Base-by-base conservation (phyloP, 495 filamentous ascomycete species). In the Podospora sp. region DNA sequence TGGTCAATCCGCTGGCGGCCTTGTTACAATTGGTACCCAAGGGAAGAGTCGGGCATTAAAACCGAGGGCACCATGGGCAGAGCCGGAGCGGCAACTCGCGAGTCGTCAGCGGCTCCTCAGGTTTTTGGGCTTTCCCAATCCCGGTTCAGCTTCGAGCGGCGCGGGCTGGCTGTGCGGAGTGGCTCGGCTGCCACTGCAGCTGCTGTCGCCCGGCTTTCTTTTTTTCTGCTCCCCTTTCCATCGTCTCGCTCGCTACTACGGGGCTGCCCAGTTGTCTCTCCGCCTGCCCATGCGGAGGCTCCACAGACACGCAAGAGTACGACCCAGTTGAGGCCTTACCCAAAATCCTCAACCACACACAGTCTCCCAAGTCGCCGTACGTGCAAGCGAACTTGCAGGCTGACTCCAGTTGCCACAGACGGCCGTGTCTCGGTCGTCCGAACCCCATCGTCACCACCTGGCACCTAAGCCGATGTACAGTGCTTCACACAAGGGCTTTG, bases 31-130 rank as follows among this genome's bases (percentile, higher is more conserved):
- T 76, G 76, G 40, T 77, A 76, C 76, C 76, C 74, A 77, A 77
- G 65, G 62, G 18, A 65, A 67, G 36, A 66, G 66, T 77, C 74
- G 72, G 76, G 76, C 74, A 77, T 62, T 60, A 76, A 77, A 71
- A 56, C 60, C 26, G 63, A 64, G 52, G 65, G 69, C 49, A 55
- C 66, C 60, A 51, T 60, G 57, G 52, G 56, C 16, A 58, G 21
- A 64, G 64, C 24, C 33, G 33, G 59, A 60, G 33, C 62, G 52
- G 46, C 63, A 50, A 68, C 62, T 67, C 65, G 71, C 63, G 55
- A 65, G 62, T 67, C 65, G 71, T 61, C 60, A 65, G 62, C 50
- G 26, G 57, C 36, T 36, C 60, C 24, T n/a, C n/a, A n/a, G n/a
- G n/a, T n/a, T 67, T 55, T 61, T 58, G 46, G 68, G 29, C n/a